phyloP scores from a whole-genome alignment of 768 basidiomycete genomes.

The Phanerochaete sordida region DNA sequence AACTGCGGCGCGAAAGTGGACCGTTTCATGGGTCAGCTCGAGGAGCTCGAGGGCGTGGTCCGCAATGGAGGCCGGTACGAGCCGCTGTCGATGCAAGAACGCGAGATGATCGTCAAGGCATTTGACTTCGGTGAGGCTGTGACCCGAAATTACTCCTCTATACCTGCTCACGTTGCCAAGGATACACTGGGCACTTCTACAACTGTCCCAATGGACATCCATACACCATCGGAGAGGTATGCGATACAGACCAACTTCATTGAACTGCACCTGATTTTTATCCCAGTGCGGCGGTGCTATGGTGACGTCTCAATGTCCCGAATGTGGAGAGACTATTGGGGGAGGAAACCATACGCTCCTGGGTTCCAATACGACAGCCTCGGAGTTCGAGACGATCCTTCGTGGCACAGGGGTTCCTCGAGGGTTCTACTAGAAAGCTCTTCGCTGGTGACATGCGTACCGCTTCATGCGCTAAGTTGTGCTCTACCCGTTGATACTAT shows the following conservation, averaged over 20 bases:
- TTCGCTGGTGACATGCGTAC: no score
- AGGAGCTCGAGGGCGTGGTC: slow-evolving; percentile 36
- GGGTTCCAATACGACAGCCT: slow-evolving; percentile 15
- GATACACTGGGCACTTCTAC: slow-evolving; percentile 28
- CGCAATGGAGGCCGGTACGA: slow-evolving; percentile 44
- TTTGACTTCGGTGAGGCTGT: slow-evolving; percentile 42
- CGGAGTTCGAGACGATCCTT: slow-evolving; percentile 22
- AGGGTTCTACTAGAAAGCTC: slow-evolving; percentile 8
- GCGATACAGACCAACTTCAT: background rate
- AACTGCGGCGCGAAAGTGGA: slow-evolving; percentile 22
- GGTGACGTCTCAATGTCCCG: slow-evolving; percentile 19
- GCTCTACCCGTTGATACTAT: no score
- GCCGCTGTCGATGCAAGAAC: slow-evolving; percentile 51
- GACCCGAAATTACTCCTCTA: background rate
- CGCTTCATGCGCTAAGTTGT: no score
- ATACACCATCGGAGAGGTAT: slow-evolving; percentile 25
- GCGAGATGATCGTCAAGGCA: slow-evolving; percentile 44
- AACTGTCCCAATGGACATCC: slow-evolving; percentile 30
- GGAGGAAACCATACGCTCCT: slow-evolving; percentile 21
- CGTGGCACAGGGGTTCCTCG: slow-evolving; percentile 14
- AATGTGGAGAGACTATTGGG: slow-evolving; percentile 27
- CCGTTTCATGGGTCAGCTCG: slow-evolving; percentile 38
- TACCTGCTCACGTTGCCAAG: slow-evolving; percentile 6
- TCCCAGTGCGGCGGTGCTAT: slow-evolving; percentile 27
- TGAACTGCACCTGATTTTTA: background rate